These are phyloP conservation scores for Neocatenulostroma microsporum DNA, from an alignment of 2,329 filamentous ascomycete species.

Conservation along the genomic window DNA sequence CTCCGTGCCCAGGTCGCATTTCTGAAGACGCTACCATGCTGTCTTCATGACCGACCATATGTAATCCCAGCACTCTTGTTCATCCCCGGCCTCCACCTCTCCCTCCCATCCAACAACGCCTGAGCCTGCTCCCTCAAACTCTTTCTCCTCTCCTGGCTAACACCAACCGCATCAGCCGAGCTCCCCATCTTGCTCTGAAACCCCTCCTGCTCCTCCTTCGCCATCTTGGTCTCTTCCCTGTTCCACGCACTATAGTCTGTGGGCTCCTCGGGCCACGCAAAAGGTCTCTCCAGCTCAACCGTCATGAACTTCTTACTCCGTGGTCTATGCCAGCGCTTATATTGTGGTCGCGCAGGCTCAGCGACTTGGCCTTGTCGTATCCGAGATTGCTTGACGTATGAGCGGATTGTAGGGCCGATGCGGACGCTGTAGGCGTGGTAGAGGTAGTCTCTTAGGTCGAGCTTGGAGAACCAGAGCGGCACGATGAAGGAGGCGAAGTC, in stretches of 20 bases:
- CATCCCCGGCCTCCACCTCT: conserved; percentile 46
- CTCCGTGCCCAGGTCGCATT: no score
- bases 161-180: conserved; percentile 29
- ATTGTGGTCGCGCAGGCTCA: conserved; percentile 11
- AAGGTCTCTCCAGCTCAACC: conserved; percentile 77
- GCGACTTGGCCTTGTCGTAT: conserved; percentile 44
- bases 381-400: conserved; percentile 65
- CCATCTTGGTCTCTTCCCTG: conserved; percentile 18
- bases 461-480: conserved; percentile 87
- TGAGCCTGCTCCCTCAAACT: conserved; percentile 55
- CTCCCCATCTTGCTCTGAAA: conserved; percentile 30
- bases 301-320: conserved; percentile 84
- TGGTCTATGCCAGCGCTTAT: conserved; percentile 57
- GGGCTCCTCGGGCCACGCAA: conserved; percentile 74
- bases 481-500: conserved; percentile 85
- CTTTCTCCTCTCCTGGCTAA: conserved; percentile 36
- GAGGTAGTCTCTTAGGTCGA: conserved; percentile 93
- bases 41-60: no score
- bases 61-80: no score
- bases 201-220: conserved; percentile 33
- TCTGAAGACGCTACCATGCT: no score
- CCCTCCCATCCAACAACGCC: conserved; percentile 52
- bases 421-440: conserved; percentile 75
- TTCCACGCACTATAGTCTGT: conserved; percentile 47
- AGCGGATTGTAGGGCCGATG: conserved; percentile 60